phyloP scores from a whole-genome alignment of 164 flowering plant species.

The Berberis vulgaris region DNA sequence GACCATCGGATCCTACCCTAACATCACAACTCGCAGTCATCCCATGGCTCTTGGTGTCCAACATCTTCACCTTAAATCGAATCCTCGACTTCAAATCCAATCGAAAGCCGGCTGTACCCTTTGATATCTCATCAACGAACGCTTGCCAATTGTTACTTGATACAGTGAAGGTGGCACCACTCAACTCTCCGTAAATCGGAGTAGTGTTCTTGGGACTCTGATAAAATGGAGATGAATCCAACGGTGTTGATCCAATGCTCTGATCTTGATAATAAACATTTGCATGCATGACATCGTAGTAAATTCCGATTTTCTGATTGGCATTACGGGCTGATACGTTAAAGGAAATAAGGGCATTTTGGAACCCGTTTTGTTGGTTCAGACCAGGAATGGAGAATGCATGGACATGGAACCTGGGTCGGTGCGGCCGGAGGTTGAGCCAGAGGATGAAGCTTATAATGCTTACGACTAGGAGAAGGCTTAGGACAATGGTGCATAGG shows the following conservation, averaged over 20 bases:
- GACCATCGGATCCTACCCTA: slow-evolving; percentile 54
- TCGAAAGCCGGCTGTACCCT: slow-evolving; percentile 54
- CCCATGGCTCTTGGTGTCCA: slow-evolving; percentile 47
- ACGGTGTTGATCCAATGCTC: slow-evolving; percentile 34
- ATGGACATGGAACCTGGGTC: slow-evolving; percentile 60
- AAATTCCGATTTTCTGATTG: slow-evolving; percentile 56
- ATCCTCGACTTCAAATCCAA: slow-evolving; percentile 49
- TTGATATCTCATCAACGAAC: slow-evolving; percentile 27
- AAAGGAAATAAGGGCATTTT: slow-evolving; percentile 40
- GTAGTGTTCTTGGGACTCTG: slow-evolving; percentile 73
- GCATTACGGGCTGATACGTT: slow-evolving; percentile 61
- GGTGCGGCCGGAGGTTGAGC: slow-evolving; percentile 86
- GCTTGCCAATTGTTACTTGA: slow-evolving; percentile 35
- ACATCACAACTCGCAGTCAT: slow-evolving; percentile 57
- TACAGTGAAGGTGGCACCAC: slow-evolving; percentile 38
- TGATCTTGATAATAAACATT: slow-evolving; percentile 44
- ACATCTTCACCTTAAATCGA: slow-evolving; percentile 48
- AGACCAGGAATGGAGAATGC: slow-evolving; percentile 48
- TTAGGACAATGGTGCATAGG: slow-evolving; percentile 56
- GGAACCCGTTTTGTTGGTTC: slow-evolving; percentile 36
- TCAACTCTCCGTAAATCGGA: slow-evolving; percentile 21
- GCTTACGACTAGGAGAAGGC: slow-evolving; percentile 48
- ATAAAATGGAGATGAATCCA: slow-evolving; percentile 34
- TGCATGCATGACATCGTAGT: slow-evolving; percentile 43
- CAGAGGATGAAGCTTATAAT: slow-evolving; percentile 62